Base-by-base conservation (phyloP, 2,329 filamentous ascomycete species). In the Karstenula rhodostoma region DNA sequence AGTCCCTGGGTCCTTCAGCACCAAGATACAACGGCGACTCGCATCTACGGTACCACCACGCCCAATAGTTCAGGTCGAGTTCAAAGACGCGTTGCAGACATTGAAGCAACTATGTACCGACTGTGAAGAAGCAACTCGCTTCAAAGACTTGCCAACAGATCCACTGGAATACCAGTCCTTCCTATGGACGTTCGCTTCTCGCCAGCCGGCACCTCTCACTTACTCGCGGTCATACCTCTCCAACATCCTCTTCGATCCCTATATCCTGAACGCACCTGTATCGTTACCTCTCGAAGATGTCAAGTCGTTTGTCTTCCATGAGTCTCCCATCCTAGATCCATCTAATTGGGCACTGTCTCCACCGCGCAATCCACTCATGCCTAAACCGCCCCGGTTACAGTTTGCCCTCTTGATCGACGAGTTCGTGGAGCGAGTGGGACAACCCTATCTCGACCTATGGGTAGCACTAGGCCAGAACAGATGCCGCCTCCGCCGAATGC, bases 41-140 rank as follows among this genome's bases (percentile, higher is more conserved):
- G 94, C 95, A 0, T 97, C 93, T 67, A 97, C 93, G 0, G 94
- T 97, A 70, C 95, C 95, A 4, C 95, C 95, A 8, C 87, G 94
- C 9, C 94, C 94, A 0, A 94, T 97, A 68, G 91, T 97, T 12
- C 85, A 92, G 56, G 82, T 94, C 2, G 87, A 86, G 27, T 90
- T 92, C 67, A 86, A 89, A 15, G 89, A 92, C 69, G 91, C 93
- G 0, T 86, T 90, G 64, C 80, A 80, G 22, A 89, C 92, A 67
- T 83, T 97, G 63, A 85, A 85, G 58, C 86, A 88, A 47, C 79
- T 97, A 29, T 91, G 90, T 62, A 81, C 86, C 58, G 92, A 97
- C 75, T 90, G 89, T 1, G 81, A 86, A 27, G 89, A 94, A 60
- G 79, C 79, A 13, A 75, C 74, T 1, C 71, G 74, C 3, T 74